Evolutionary conservation across 805 yeast species (phyloP), one percentile per base, ranked within the genome.

Genomic region (Teunomyces atbi): DNA sequence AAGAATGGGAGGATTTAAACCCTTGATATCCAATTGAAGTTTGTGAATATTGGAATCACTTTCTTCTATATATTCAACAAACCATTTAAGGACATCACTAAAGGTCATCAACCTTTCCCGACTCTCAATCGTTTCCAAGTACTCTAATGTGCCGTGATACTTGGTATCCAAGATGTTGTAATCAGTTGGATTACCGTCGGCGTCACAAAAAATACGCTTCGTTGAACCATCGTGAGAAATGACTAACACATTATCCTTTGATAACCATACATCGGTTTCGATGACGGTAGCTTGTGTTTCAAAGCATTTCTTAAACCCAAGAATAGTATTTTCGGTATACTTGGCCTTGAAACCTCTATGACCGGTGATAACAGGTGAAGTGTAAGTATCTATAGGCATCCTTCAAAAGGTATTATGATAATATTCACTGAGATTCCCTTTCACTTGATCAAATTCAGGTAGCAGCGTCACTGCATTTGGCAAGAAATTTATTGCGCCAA

Each of bases 201-300:
- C 55, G 47, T 64, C 66, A 28, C 62, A 63, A 48, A 69, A 72
- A 12, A 67, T 58, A 13, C 77, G 53, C 30, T 68, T 66, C 28
- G 77, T 72, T 45, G 50, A 61, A 6, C 53, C 60, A 49, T 72
- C 77, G 51, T 72, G 77, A 3, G 71, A 67, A 3, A 72, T 65
- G 12, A 72, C 68, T 46, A 71, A 49, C 19, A 66, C 69, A 11
- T 63, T 55, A 54, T 72, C 77, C 20, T 53, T 51, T 18, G 73
- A 59, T 32, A 69, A 50, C 71, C 74, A 69, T 39, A 70, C 57
- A 51, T 72, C 77, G n/a, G 77, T 72, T 46, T 72, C 77, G 36
- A 72, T 58, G 6, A 57, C 53, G 19, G 67, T 61, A 30, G 74
- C 76, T 5, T 75, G 76, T 15, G 66, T 41, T 12, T 59, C 60